Evolutionary conservation across 2,329 filamentous ascomycete species (phyloP), one percentile per base, ranked within the genome.

Genomic region (Pseudogymnoascus destructans): DNA sequence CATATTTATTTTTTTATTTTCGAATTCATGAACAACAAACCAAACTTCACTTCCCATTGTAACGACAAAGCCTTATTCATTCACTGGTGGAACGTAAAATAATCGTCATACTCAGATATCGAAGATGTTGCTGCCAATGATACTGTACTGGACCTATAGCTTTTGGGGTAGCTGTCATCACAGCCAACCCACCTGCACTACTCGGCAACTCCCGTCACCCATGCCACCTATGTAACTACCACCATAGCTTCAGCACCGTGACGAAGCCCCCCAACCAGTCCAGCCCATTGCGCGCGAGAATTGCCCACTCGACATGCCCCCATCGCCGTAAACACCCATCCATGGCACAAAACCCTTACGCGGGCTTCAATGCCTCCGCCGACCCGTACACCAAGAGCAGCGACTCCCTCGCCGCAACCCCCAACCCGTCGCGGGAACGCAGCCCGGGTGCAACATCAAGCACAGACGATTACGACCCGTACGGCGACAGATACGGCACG

Each of bases 261-360:
- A 52, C 42, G 42, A 30, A 4, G 11, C n/a, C 23, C 23, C 42
- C 23, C 8, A 27, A 27, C 42, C 42, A 30, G n/a, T n/a, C 19
- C 30, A 33, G 27, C 30, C n/a, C 9, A 7, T n/a, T 5, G 2
- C 23, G 8, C n/a, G 23, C 23, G 9, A 4, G 21, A 46, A 21
- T 25, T 25, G 4, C 8, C 21, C 40, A 8, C 42, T 9, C 42
- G 42, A 52, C 42, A 52, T 52, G 42, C 42, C 7, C 42, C 7
- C n/a, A 52, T 52, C 42, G 4, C 23, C 42, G 13, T 52, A 52
- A 52, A 10, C 42, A 52, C 27, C 23, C 21, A 27, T 9, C 19
- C 17, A 70, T 70, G 68, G 61, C 68, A 58, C 64, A 67, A 35
- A 68, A 66, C 62, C 61, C 67, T 25, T 69, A 68, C 61, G 66